phyloP scores from a whole-genome alignment of 768 basidiomycete genomes.

The Leccinum rimulosum region DNA sequence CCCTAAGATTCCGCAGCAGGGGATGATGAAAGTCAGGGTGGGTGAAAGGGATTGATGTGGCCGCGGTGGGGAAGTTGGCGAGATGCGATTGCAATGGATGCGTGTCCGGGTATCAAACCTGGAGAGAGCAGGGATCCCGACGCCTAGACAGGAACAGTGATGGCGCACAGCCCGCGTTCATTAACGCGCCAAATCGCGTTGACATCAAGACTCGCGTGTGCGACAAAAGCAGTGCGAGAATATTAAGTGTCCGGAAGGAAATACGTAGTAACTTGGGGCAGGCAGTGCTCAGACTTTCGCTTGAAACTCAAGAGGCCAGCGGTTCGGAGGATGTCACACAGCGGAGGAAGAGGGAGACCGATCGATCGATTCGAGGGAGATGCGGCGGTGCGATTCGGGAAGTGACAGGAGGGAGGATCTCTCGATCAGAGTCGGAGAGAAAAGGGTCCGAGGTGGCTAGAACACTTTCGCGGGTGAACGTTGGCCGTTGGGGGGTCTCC shows the following conservation, averaged over 20 bases:
- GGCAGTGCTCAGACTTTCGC: constrained; percentile 7
- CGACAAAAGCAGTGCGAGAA: constrained; percentile 7
- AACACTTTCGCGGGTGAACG: constrained; percentile 9
- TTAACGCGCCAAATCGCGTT: constrained; percentile 9
- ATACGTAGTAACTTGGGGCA: background rate
- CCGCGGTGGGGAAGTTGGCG: background rate
- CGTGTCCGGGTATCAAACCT: constrained; percentile 4
- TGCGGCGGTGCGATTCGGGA: background rate
- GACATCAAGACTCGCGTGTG: constrained; percentile 4
- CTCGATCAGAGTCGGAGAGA: constrained; percentile 14
- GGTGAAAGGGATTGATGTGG: background rate
- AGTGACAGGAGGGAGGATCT: constrained; percentile 6
- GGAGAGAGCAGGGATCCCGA: background rate
- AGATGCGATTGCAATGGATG: background rate
- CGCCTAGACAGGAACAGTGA: background rate
- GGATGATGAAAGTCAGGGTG: background rate
- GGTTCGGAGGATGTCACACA: background rate
- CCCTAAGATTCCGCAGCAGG: background rate
- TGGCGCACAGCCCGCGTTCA: constrained; percentile 16
- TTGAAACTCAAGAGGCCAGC: background rate
- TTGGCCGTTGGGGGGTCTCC: background rate
- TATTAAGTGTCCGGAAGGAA: background rate
- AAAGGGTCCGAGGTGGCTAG: background rate
- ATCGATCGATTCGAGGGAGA: background rate
- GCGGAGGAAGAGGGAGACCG: background rate